Evolutionary conservation across 805 yeast genomes (phyloP).

Genomic region (Isabelozyma rhagii): DNA sequence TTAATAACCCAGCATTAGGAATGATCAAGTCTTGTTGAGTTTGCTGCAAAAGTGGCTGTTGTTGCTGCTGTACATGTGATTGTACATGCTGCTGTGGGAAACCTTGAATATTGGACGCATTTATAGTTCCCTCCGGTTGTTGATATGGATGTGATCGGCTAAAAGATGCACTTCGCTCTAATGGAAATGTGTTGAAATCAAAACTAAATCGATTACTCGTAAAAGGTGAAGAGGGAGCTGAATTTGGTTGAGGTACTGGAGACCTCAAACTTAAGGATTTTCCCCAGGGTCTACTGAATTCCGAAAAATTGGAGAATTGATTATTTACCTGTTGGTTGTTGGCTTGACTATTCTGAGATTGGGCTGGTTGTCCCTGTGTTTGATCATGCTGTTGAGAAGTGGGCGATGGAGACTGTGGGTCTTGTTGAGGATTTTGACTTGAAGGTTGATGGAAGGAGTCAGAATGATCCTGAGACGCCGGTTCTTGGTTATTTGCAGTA

Average conservation of each 20-base stretch:
- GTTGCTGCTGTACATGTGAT: background rate
- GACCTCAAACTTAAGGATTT: conserved; percentile 5
- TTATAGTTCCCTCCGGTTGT: background rate
- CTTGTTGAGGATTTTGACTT: background rate
- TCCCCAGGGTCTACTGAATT: conserved; percentile 2
- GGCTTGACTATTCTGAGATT: background rate
- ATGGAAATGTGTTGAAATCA: conserved; percentile 11
- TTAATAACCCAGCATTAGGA: background rate
- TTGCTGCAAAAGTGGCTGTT: conserved; percentile 1
- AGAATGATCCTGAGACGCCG: background rate
- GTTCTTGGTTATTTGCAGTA: background rate
- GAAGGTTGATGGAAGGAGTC: conserved; percentile 3
- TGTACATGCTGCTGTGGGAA: conserved; percentile 2
- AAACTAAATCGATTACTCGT: conserved; percentile 13
- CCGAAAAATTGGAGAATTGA: background rate
- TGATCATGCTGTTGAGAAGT: background rate
- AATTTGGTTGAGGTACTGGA: conserved; percentile 8
- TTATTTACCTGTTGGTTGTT: background rate
- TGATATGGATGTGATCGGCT: conserved; percentile 1
- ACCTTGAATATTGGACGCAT: background rate
- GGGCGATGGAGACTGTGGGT: background rate
- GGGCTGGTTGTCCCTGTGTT: background rate
- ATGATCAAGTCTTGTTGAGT: conserved; percentile 1
- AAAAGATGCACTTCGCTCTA: conserved; percentile 3
- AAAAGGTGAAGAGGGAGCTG: conserved; percentile 16